A percentile compares a stretch with the other conserved stretches of the same genome.
phyloP scores from a whole-genome alignment of 176 grass and related monocot species.

The bread wheat (Triticum aestivum) region DNA sequence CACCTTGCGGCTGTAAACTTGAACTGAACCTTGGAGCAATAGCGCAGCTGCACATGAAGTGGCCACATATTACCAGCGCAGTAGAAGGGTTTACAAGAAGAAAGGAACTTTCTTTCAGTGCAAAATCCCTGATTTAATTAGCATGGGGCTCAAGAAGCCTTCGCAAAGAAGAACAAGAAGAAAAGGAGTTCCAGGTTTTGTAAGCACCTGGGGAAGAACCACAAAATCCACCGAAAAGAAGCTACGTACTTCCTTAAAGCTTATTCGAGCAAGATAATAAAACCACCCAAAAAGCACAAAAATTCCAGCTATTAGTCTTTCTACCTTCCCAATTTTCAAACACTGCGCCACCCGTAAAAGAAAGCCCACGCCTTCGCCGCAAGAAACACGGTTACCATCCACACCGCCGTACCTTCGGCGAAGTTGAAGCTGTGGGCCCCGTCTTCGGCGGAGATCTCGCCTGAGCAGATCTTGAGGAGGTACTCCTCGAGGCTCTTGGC shows the following conservation, averaged over 20 bases:
- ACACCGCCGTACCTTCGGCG: conserved; percentile 63
- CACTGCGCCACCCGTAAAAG: no score
- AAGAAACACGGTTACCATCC: background rate
- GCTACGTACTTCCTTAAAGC: background rate
- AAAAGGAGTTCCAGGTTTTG: background rate
- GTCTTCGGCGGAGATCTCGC: conserved; percentile 59
- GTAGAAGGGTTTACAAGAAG: background rate
- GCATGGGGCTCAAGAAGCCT: background rate
- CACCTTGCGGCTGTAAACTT: conserved; percentile 93
- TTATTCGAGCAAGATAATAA: background rate
- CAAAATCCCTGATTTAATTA: background rate
- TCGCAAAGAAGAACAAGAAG: background rate
- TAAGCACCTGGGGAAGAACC: background rate
- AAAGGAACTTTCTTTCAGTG: background rate
- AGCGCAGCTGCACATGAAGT: conserved; percentile 64
- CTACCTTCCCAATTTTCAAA: no score
- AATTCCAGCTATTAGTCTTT: background rate
- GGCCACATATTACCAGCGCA: conserved; percentile 9
- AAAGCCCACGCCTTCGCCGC: background rate
- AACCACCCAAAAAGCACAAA: background rate
- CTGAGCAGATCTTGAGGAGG: conserved; percentile 85
- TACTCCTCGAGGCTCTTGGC: conserved; percentile 87
- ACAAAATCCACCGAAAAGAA: background rate
- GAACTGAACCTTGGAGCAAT: conserved; percentile 87
- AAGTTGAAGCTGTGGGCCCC: conserved; percentile 73